Base-by-base conservation (phyloP, 768 basidiomycete genomes). In the Termitomyces sp. region DNA sequence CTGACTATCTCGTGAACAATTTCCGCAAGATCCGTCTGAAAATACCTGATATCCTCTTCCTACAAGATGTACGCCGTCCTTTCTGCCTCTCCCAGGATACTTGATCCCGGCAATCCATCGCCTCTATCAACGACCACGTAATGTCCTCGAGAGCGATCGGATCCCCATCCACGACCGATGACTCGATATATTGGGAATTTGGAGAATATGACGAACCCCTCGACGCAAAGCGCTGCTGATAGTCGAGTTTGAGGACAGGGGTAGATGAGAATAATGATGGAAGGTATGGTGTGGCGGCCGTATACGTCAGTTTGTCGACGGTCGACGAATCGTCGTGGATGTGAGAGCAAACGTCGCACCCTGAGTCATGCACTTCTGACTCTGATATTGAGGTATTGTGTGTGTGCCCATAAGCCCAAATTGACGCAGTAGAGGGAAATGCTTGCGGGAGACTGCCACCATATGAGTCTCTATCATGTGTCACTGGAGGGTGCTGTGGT, bases 71-170 rank as follows among this genome's bases (percentile, higher is more conserved):
- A n/a, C n/a, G 26, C 16, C 16, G 22, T 3, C 16, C 24, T 29
- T n/a, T 29, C 26, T 55, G 29, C 26, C 18, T 15, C 36, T 22
- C 28, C n/a, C 9, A 37, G 16, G n/a, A 3, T 26, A 46, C 15
- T n/a, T 55, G 59, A 48, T 69, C 69, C 29, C 66, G 66, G 20
- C 48, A 54, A 51, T 70, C 70, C 70, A 71, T 69, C 16, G 70
- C 70, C 56, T 66, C 62, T 41, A 72, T 56, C 41, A 72, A 57
- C 26, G 69, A 63, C 29, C 70, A 58, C 36, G 70, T 68, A 47
- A 72, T 66, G 49, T 64, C 61, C 54, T 71, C 71, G 13, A 56
- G 49, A 33, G 59, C 51, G 4, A 58, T 55, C 18, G 31, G 41
- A 42, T 57, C 55, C 18, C 13, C 22, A 29, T 16, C 29, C 16